Evolutionary conservation across 148 eudicot species (phyloP).

Genomic region (Pouteria glomerata): DNA sequence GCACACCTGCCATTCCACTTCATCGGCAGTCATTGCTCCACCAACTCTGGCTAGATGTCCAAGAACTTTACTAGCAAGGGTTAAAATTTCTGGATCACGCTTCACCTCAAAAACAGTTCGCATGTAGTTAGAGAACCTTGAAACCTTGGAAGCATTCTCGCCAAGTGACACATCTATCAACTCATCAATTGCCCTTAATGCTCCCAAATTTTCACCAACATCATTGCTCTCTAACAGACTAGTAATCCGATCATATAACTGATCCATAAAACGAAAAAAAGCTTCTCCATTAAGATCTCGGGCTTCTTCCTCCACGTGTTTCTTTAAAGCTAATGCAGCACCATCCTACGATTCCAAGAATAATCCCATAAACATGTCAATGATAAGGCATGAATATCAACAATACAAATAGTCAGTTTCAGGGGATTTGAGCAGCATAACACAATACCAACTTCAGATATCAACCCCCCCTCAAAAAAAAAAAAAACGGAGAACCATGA

Average conservation of each 20-base stretch:
- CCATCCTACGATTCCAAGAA: conserved; percentile 52
- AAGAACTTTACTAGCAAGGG: conserved; percentile 85
- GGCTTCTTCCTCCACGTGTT: conserved; percentile 83
- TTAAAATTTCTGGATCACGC: conserved; percentile 75
- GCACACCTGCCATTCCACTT: conserved; percentile 84
- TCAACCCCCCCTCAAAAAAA: not conserved
- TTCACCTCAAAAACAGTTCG: conserved; percentile 76
- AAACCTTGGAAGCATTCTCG: conserved; percentile 88
- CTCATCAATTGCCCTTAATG: conserved; percentile 88
- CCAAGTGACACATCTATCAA: conserved; percentile 79
- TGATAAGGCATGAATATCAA: not conserved
- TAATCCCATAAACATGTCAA: not conserved
- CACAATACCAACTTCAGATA: not conserved
- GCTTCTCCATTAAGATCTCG: conserved; percentile 84
- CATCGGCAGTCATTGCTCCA: conserved; percentile 98
- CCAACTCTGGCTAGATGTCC: conserved; percentile 93
- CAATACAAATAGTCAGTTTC: not conserved
- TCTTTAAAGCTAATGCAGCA: conserved; percentile 71
- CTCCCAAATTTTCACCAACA: conserved; percentile 86
- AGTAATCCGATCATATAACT: conserved; percentile 76
- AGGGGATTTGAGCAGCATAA: not conserved
- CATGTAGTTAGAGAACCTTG: conserved; percentile 76
- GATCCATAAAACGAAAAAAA: conserved; percentile 92
- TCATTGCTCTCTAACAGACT: conserved; percentile 74
- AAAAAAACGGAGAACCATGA: not conserved